A percentile compares a stretch with the other conserved stretches of the same genome.
phyloP scores from a whole-genome alignment of 768 basidiomycete genomes.

The Boletellus ananiceps region DNA sequence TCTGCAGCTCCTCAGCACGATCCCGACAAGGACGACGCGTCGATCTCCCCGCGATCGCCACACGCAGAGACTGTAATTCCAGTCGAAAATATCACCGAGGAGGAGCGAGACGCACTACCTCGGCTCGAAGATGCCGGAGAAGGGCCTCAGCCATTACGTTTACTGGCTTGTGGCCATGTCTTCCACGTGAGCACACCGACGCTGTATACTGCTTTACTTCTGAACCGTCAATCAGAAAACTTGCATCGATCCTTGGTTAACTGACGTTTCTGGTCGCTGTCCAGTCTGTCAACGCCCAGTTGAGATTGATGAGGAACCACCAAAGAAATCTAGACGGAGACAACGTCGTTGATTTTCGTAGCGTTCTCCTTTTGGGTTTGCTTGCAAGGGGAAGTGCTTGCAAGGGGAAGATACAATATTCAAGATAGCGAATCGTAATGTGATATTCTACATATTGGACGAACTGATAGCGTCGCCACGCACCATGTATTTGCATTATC shows the following conservation, averaged over 20 bases:
- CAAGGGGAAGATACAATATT: slow-evolving; percentile 23
- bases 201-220: not conserved
- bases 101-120: slow-evolving; percentile 39
- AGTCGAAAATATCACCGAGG: slow-evolving; percentile 37
- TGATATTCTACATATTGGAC: slow-evolving; percentile 30
- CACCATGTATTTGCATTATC: slow-evolving; percentile 23
- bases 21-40: slow-evolving; percentile 21
- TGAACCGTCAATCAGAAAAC: slow-evolving; percentile 52
- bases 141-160: slow-evolving; percentile 69
- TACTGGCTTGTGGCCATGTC: slow-evolving; percentile 79
- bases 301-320: slow-evolving; percentile 39
- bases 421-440: slow-evolving; percentile 27
- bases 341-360: slow-evolving; percentile 15
- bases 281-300: slow-evolving; percentile 81
- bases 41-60: slow-evolving; percentile 8
- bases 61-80: slow-evolving; percentile 24
- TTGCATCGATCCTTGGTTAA: slow-evolving; percentile 88
- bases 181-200: slow-evolving; percentile 66
- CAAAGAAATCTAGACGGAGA: slow-evolving; percentile 31
- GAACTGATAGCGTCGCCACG: slow-evolving; percentile 19
- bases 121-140: slow-evolving; percentile 69
- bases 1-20: slow-evolving; percentile 25
- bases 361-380: slow-evolving; percentile 3
- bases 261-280: slow-evolving; percentile 80
- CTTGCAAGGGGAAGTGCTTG: slow-evolving; percentile 9